Conservation (phyloP, 2,329 filamentous ascomycete genomes). For the Aspergillus uvarum region DNA sequence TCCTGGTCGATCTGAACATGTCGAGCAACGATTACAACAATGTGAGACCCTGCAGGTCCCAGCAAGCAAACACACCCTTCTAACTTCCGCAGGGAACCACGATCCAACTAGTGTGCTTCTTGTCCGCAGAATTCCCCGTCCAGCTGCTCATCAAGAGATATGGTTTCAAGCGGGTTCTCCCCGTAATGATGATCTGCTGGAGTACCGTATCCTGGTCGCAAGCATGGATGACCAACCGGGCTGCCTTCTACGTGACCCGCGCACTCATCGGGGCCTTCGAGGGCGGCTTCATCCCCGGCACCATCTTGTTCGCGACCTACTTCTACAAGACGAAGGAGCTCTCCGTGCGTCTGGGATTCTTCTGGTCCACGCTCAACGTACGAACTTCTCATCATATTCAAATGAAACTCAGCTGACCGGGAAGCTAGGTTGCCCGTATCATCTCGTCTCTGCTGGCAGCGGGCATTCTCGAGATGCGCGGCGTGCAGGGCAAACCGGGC, state of each 20-base stretch:
- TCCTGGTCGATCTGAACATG: slow-evolving; percentile 37
- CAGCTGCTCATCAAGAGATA: slow-evolving; percentile 50
- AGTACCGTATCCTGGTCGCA: slow-evolving; percentile 42
- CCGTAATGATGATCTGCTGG: slow-evolving; percentile 48
- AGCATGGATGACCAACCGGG: slow-evolving; percentile 32
- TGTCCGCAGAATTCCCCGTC: slow-evolving; percentile 46
- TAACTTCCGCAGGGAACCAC: slow-evolving; percentile 19
- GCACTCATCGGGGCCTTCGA: slow-evolving; percentile 44
- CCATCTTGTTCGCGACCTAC: slow-evolving; percentile 44
- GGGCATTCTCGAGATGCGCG: slow-evolving; percentile 45
- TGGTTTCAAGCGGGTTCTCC: slow-evolving; percentile 49
- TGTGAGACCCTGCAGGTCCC: slow-evolving; percentile 1
- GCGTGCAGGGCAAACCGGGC: slow-evolving; percentile 41
- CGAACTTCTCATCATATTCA: not conserved
- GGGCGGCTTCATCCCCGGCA: slow-evolving; percentile 37
- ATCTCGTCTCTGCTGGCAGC: slow-evolving; percentile 41
- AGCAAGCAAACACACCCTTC: too few species aligned
- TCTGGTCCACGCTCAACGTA: slow-evolving; percentile 43
- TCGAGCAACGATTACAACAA: slow-evolving; percentile 43
- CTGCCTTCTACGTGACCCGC: slow-evolving; percentile 40
- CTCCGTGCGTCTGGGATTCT: slow-evolving; percentile 43
- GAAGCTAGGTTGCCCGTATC: slow-evolving; percentile 30
- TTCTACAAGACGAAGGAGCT: slow-evolving; percentile 45
- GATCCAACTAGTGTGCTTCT: slow-evolving; percentile 26
- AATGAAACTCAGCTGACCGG: not conserved